phyloP scores from a whole-genome alignment of 2,329 filamentous ascomycete species.

The Ophiobolus disseminans region DNA sequence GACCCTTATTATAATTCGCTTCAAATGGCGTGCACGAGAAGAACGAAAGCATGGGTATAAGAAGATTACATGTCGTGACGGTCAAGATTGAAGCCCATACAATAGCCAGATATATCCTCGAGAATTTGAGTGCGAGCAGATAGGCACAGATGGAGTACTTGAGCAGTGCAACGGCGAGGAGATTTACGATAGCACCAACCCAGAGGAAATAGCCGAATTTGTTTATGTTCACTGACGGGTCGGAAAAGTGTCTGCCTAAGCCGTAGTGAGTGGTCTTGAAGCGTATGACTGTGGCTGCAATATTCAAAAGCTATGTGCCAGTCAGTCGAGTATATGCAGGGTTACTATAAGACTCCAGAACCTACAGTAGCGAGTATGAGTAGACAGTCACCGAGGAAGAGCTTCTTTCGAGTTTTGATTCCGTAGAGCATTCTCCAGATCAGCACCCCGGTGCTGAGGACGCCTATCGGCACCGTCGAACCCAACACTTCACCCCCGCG shows the following conservation, averaged over 20 bases:
- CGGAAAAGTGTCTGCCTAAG: conserved; percentile 30
- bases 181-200: background rate
- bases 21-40: conserved; percentile 35
- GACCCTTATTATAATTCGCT: conserved; percentile 32
- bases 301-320: conserved; percentile 30
- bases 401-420: conserved; percentile 22
- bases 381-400: conserved; percentile 32
- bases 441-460: conserved; percentile 22
- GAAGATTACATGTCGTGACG: conserved; percentile 35
- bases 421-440: conserved; percentile 33
- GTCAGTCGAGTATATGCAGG: background rate
- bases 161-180: background rate
- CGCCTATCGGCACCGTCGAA: conserved; percentile 18
- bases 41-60: conserved; percentile 29
- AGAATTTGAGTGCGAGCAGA: conserved; percentile 38
- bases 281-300: conserved; percentile 20
- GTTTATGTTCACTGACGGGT: conserved; percentile 16
- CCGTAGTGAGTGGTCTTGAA: conserved; percentile 22
- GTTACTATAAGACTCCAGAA: background rate
- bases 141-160: conserved; percentile 36
- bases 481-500: conserved; percentile 23
- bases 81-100: conserved; percentile 27
- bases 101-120: conserved; percentile 29
- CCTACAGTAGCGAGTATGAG: conserved; percentile 29
- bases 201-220: background rate